Evolutionary conservation across 2,329 filamentous ascomycete genomes (phyloP), one percentile per base, ranked within the genome.

Genomic region (Fusarium sp.): DNA sequence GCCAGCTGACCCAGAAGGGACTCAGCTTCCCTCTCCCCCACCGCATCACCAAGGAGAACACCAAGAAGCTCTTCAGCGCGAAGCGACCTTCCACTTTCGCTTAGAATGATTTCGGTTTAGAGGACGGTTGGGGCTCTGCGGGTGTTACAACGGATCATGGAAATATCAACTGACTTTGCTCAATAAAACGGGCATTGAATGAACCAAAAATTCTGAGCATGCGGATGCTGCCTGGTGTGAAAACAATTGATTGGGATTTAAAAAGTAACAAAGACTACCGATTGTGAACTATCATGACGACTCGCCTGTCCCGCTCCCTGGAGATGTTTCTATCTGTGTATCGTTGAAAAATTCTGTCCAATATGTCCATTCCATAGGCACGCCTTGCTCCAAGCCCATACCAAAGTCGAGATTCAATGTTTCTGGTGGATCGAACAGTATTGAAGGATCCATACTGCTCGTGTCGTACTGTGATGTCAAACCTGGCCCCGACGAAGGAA

Each of bases 1-100:
- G 95, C 91, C 96, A 99, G 89, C 94, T 99, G 86, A 88, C 97
- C 85, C 88, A 90, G 87, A 98, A 98, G 93, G 85, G 91, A 87
- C 94, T 99, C 87, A 94, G 93, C 87, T 99, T 99, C 94, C 96
- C 96, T 85, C 94, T 99, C 80, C 96, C 96, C 85, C 96, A 99
- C 91, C 96, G 97, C 83, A 88, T 95, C 83, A 89, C 92, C 89
- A 95, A 95, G 89, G 89, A 90, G 86, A 87, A 86, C 85, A 91
- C 89, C 89, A 93, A 93, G 90, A 97, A 97, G 91, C 84, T 98
- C 85, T 99, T 97, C 90, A 91, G 93, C 85, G 91, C 94, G 84
- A 94, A 91, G 88, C 93, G 96, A 88, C 96, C 96, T 83, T 94
- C 94, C 83, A 99, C 96, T 86, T 98, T 98, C 91, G 96, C 95